phyloP scores from a whole-genome alignment of 768 basidiomycete genomes.

The Tylopilus plumbeoviolaceoides region DNA sequence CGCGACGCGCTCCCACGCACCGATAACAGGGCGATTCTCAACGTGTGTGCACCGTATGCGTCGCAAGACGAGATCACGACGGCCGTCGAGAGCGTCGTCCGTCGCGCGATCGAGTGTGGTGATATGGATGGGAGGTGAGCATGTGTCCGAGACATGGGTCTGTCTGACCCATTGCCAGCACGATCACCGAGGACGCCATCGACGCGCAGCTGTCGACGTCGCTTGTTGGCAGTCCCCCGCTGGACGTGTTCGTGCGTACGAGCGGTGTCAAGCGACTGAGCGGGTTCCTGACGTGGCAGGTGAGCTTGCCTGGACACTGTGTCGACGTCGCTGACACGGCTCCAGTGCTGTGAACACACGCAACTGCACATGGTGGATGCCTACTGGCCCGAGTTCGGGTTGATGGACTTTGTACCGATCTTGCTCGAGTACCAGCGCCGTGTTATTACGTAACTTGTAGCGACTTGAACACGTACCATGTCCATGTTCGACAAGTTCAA shows the following conservation, averaged over 20 bases:
- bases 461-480: conserved; percentile 29
- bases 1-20: background rate
- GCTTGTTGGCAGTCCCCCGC: conserved; percentile 63
- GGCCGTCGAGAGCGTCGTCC: conserved; percentile 48
- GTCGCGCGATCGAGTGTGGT: conserved; percentile 31
- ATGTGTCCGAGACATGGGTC: background rate
- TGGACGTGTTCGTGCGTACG: conserved; percentile 89
- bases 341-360: conserved; percentile 74
- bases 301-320: conserved; percentile 18
- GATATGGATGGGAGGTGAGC: conserved; percentile 27
- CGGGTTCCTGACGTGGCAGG: conserved; percentile 97
- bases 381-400: conserved; percentile 93
- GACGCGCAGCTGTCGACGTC: conserved; percentile 64
- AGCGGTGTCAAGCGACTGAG: conserved; percentile 65
- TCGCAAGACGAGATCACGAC: conserved; percentile 88
- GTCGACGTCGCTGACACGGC: background rate
- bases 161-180: conserved; percentile 22
- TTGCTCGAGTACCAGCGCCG: conserved; percentile 79
- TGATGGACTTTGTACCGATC: conserved; percentile 83
- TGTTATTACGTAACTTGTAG: conserved; percentile 14
- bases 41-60: conserved; percentile 90
- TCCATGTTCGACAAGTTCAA: conserved; percentile 79
- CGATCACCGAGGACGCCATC: conserved; percentile 66
- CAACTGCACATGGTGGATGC: conserved; percentile 82
- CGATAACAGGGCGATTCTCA: conserved; percentile 69